A percentile compares a stretch with the other conserved stretches of the same genome.
Evolutionary conservation across 106 monocot species (phyloP).

Genomic region (Narthecium ossifragum): DNA sequence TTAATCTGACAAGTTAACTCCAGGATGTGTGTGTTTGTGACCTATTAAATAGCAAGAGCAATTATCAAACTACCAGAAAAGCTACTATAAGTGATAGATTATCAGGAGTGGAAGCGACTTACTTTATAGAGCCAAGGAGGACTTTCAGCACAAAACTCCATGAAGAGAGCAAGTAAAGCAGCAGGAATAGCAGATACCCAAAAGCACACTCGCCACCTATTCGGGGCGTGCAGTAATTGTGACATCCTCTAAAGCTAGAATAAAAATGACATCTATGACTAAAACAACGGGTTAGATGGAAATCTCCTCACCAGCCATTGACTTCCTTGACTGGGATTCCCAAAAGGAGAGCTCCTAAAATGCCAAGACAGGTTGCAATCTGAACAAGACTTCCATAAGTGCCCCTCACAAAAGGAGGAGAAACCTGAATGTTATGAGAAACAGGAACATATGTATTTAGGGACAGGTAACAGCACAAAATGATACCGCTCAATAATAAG

Average conservation of each 20-base stretch:
- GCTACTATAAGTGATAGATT: too few species aligned
- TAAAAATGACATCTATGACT: not conserved
- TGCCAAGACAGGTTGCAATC: slow-evolving; percentile 95
- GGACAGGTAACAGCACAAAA: not conserved
- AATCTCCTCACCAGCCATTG: slow-evolving; percentile 46
- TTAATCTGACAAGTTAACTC: too few species aligned
- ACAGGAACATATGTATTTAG: not conserved
- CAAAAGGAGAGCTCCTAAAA: slow-evolving; percentile 64
- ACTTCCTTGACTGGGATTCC: slow-evolving; percentile 76
- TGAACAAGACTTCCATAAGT: slow-evolving; percentile 98
- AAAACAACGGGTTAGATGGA: not conserved
- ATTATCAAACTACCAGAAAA: too few species aligned
- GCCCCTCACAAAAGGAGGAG: slow-evolving; percentile 86
- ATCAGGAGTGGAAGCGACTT: not conserved
- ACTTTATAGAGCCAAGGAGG: slow-evolving; percentile 99
- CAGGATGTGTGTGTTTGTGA: too few species aligned
- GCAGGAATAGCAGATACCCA: slow-evolving; percentile 83
- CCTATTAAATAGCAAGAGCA: too few species aligned
- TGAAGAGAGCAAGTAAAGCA: slow-evolving; percentile 52
- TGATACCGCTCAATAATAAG: not conserved
- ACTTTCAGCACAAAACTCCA: slow-evolving; percentile 98
- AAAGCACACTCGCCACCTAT: slow-evolving; percentile 96
- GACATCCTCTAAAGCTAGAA: not conserved
- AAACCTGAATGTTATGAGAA: slow-evolving; percentile 42
- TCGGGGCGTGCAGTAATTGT: not conserved